Conservation (phyloP, 805 yeast species). For the Wickerhamiella allomyrinae region DNA sequence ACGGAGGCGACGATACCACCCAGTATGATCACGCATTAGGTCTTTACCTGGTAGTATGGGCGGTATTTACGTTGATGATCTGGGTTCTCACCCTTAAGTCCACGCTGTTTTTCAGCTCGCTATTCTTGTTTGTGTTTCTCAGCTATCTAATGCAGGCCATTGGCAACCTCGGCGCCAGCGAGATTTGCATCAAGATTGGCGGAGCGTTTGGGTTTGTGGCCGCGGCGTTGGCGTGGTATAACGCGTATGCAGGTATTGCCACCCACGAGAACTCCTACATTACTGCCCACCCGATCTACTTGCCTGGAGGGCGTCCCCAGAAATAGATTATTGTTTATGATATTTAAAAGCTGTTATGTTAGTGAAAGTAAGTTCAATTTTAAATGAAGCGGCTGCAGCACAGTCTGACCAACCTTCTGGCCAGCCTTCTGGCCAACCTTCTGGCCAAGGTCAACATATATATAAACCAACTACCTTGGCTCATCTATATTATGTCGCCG, state of each 20-base stretch:
- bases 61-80: constrained; percentile 45
- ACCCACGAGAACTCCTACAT: constrained; percentile 45
- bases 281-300: constrained; percentile 33
- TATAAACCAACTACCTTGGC: too few species aligned
- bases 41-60: constrained; percentile 47
- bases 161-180: constrained; percentile 31
- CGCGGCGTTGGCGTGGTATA: constrained; percentile 44
- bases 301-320: constrained; percentile 25
- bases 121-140: constrained; percentile 38
- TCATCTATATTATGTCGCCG: constrained; percentile 21
- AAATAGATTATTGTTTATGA: neutral
- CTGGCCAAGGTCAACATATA: too few species aligned
- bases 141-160: constrained; percentile 43
- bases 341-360: too few species aligned
- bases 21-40: constrained; percentile 36
- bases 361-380: too few species aligned
- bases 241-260: constrained; percentile 49
- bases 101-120: constrained; percentile 45
- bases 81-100: constrained; percentile 44
- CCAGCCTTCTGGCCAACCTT: too few species aligned
- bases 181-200: constrained; percentile 37
- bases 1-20: constrained; percentile 21
- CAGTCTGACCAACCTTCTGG: too few species aligned
- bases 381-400: too few species aligned
- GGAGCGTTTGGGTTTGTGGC: constrained; percentile 48